These are phyloP conservation scores for Saccharomyces paradoxus DNA, from an alignment of 805 yeast genomes.

Conservation along the genomic window DNA sequence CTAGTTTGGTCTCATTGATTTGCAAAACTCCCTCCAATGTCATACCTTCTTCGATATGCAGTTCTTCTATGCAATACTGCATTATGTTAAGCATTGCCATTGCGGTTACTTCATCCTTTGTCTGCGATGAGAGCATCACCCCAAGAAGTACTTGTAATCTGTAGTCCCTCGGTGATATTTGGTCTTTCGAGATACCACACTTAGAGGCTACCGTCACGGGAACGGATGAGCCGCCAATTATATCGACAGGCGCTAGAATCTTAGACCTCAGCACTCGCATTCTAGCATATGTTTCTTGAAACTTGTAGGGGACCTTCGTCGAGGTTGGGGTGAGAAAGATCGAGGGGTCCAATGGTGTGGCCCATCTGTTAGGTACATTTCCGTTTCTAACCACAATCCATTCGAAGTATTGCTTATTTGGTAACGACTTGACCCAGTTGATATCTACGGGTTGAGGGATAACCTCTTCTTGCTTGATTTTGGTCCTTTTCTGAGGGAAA, in stretches of 20 bases:
- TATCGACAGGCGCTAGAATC: conserved; percentile 77
- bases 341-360: conserved; percentile 7
- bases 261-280: conserved; percentile 59
- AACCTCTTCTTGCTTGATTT: conserved; percentile 1
- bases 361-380: conserved; percentile 20
- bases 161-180: conserved; percentile 31
- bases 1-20: conserved; percentile 50
- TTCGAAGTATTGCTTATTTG: conserved; percentile 22
- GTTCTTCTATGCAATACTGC: conserved; percentile 35
- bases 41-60: conserved; percentile 41
- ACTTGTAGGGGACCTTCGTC: conserved; percentile 36
- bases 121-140: conserved; percentile 82
- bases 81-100: conserved; percentile 62
- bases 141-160: conserved; percentile 73
- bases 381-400: conserved; percentile 21
- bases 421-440: conserved; percentile 23
- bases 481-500: conserved; percentile 1
- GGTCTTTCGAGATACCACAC: conserved; percentile 21
- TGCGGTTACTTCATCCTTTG: conserved; percentile 80
- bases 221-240: conserved; percentile 70
- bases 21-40: conserved; percentile 45
- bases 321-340: conserved; percentile 1
- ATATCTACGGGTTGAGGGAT: conserved; percentile 11
- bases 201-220: conserved; percentile 35
- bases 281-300: conserved; percentile 48